Conservation (phyloP, 371 early-diverging fungal genomes). For the Mucor circinelloides region DNA sequence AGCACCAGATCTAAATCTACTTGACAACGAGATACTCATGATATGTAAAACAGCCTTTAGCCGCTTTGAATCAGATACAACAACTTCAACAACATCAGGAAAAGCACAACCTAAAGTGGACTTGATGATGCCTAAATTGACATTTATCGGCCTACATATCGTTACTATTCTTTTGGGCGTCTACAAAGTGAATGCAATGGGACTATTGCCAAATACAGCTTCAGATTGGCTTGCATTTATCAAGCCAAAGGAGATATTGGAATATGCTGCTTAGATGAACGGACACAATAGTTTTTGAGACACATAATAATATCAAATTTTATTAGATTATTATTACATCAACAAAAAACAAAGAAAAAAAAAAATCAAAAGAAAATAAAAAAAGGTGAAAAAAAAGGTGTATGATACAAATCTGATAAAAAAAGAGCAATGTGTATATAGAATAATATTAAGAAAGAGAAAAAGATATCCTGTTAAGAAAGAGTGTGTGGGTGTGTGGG, state of each 20-base stretch:
- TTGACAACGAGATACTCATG: neutral
- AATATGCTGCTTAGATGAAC: constrained; percentile 28
- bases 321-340: neutral
- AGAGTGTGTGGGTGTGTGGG: neutral
- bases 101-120: constrained; percentile 46
- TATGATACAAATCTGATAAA: neutral
- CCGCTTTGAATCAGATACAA: constrained; percentile 51
- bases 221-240: constrained; percentile 96
- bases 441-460: neutral
- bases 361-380: constrained; percentile 2
- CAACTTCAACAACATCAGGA: constrained; percentile 37
- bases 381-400: neutral
- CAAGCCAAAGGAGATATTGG: constrained; percentile 65
- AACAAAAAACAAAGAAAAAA: constrained; percentile 2
- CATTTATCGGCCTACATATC: constrained; percentile 81
- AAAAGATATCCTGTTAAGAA: neutral
- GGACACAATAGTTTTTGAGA: no score
- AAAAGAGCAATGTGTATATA: neutral
- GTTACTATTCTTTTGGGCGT: constrained; percentile 82
- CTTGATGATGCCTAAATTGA: constrained; percentile 77
- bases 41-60: constrained; percentile 56
- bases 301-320: neutral
- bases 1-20: neutral
- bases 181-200: constrained; percentile 92
- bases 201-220: constrained; percentile 90